Base-by-base conservation (phyloP, 1,284 basidiomycete genomes). In the Rhodofomes roseus region DNA sequence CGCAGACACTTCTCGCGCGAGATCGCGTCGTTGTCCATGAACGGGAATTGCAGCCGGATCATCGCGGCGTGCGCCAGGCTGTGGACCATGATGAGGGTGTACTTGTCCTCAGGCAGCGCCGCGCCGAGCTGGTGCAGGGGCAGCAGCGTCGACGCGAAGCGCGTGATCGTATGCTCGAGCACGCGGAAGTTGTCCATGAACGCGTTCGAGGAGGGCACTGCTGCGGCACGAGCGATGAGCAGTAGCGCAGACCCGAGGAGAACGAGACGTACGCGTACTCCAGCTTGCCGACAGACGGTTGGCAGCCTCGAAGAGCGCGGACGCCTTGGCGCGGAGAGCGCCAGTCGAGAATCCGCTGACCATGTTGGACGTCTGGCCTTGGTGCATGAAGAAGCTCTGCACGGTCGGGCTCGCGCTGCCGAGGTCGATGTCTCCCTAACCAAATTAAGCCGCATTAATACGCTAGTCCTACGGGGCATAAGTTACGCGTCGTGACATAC, bases 281-380 rank as follows among this genome's bases (percentile, higher is more conserved):
- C 86, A 88, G 65, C 75, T 80, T 27, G 78, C 78, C 22, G 86
- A 79, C 29, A 90, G 71, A 57, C 78, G 75, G 62, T 85, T 81
- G 36, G 89, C 87, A 46, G 81, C 83, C 59, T 89, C 81, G 66
- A 87, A 87, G 23, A 92, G 77, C 16, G 87, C 81, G n/a, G 89
- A 85, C 11, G 87, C 87, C 73, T 92, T 92, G 51, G 81, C 85
- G 63, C 87, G 84, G 60, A 89, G 72, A 6, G 88, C 85, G 31
- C 77, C 74, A 39, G 79, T 78, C 6, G 87, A 85, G 70, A 86
- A 89, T 22, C 85, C 82, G 54, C 77, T 79, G 29, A 73, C 70
- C 9, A 75, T 66, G 39, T 77, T 74, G 6, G 81, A 77, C 39
- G 82, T 74, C 57, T 82, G 81, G 39, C 81, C 85, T 59, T 83